Evolutionary conservation across 2,329 filamentous ascomycete genomes (phyloP).

Genomic region (Fusarium sp.): DNA sequence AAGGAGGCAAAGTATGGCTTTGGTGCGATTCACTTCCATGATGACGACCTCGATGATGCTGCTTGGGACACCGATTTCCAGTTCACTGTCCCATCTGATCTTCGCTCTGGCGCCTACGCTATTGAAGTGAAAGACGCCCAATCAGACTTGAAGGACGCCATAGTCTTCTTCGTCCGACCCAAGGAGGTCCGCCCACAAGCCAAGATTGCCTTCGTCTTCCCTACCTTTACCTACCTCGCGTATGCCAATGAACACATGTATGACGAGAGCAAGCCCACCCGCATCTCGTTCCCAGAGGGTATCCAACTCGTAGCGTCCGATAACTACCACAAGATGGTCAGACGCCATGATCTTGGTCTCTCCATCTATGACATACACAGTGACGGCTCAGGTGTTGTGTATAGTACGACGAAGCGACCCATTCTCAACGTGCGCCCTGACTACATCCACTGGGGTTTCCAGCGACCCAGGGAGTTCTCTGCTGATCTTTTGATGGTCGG

Average conservation of each 20-base stretch:
- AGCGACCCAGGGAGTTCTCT: not conserved
- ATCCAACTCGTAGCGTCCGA: constrained; percentile 27
- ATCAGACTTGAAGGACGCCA: constrained; percentile 38
- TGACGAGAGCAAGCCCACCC: constrained; percentile 45
- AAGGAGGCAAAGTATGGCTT: not conserved
- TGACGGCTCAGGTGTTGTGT: constrained; percentile 51
- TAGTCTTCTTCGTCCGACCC: constrained; percentile 47
- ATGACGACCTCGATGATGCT: not conserved
- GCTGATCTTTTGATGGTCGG: not conserved
- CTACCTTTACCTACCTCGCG: constrained; percentile 53
- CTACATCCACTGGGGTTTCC: constrained; percentile 50
- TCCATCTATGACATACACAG: constrained; percentile 54
- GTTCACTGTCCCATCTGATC: not conserved
- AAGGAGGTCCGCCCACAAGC: constrained; percentile 9
- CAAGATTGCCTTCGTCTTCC: constrained; percentile 39
- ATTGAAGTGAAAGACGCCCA: not conserved
- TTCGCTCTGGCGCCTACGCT: not conserved
- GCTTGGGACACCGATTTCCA: not conserved
- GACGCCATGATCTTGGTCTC: constrained; percentile 52
- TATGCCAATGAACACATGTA: constrained; percentile 55
- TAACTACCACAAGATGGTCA: constrained; percentile 22
- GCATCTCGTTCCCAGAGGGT: constrained; percentile 40
- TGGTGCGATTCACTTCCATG: not conserved
- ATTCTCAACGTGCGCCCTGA: constrained; percentile 54
- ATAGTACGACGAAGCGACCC: constrained; percentile 48